These are phyloP conservation scores for Leucosporidium scottii DNA, from an alignment of 768 basidiomycete species.

Conservation along the genomic window DNA sequence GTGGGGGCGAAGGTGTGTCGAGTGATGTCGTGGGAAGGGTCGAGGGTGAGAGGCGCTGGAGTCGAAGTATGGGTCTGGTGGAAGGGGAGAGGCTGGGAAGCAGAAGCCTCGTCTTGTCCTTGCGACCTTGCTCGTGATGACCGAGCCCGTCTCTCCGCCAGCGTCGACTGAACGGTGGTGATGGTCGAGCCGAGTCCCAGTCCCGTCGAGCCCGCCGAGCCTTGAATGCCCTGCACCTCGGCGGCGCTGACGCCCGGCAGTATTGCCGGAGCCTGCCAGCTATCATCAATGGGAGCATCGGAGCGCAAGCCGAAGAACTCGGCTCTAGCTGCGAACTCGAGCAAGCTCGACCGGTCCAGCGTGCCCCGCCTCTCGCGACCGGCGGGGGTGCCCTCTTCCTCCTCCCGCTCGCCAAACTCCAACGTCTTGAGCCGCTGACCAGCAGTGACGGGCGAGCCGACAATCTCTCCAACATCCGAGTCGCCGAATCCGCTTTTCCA, in stretches of 20 bases:
- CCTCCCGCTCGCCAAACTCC: constrained; percentile 20
- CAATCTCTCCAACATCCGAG: not conserved
- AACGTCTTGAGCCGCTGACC: constrained; percentile 9
- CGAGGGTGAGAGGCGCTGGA: too few species aligned
- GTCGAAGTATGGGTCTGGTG: too few species aligned
- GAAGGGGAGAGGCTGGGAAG: too few species aligned
- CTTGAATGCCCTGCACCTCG: too few species aligned
- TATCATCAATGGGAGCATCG: too few species aligned
- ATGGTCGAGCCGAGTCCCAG: not conserved
- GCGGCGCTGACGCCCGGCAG: too few species aligned
- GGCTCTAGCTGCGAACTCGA: constrained; percentile 28
- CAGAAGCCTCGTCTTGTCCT: too few species aligned
- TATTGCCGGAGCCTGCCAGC: too few species aligned
- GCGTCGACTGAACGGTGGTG: not conserved
- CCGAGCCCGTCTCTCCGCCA: too few species aligned
- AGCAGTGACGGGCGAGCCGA: not conserved
- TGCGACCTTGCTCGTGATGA: too few species aligned
- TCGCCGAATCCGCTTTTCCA: constrained; percentile 49
- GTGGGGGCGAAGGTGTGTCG: constrained; percentile 6
- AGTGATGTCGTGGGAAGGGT: too few species aligned
- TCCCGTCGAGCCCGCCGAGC: not conserved
- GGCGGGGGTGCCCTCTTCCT: constrained; percentile 24
- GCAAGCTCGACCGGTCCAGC: constrained; percentile 15
- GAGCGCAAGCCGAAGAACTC: constrained; percentile 6
- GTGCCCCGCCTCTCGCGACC: constrained; percentile 29